A percentile compares a stretch with the other conserved stretches of the same genome.
Conservation (phyloP, 768 basidiomycete species). For the Asterophora lycoperdoides region DNA sequence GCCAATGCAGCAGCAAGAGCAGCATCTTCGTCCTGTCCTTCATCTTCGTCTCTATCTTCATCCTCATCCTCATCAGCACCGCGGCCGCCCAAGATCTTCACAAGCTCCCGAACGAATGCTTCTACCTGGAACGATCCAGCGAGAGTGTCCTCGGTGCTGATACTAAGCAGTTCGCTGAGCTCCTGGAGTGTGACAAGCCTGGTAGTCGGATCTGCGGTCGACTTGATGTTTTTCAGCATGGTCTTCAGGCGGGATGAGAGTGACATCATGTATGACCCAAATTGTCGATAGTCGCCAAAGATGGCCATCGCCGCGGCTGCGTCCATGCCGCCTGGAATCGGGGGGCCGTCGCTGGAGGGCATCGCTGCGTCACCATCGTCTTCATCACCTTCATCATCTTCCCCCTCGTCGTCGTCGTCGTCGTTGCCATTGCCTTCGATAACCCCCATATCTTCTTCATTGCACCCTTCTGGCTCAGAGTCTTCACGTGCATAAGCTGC, state of each 20-base stretch:
- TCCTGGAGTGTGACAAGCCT: slow-evolving; percentile 91
- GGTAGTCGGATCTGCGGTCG: slow-evolving; percentile 77
- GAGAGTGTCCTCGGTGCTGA: slow-evolving; percentile 96
- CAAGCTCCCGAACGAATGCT: slow-evolving; percentile 85
- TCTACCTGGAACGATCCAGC: slow-evolving; percentile 96
- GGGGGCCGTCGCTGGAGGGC: slow-evolving; percentile 36
- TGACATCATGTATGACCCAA: slow-evolving; percentile 91
- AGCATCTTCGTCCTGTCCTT: slow-evolving; percentile 76
- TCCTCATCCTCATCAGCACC: slow-evolving; percentile 73
- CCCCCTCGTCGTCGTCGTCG: slow-evolving; percentile 43
- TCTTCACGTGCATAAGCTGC: slow-evolving; percentile 49
- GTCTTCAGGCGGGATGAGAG: slow-evolving; percentile 85
- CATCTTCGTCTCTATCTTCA: slow-evolving; percentile 61
- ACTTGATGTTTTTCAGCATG: slow-evolving; percentile 85
- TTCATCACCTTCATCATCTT: slow-evolving; percentile 46
- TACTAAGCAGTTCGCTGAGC: slow-evolving; percentile 88
- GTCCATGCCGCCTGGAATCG: slow-evolving; percentile 53
- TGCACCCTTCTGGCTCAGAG: slow-evolving; percentile 44
- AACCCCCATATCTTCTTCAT: slow-evolving; percentile 26
- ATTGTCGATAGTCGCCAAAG: slow-evolving; percentile 81
- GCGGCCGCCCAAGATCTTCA: slow-evolving; percentile 83
- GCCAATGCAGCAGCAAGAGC: slow-evolving; percentile 86
- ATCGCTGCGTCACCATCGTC: slow-evolving; percentile 33
- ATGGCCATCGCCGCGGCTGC: slow-evolving; percentile 74
- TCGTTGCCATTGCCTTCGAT: slow-evolving; percentile 42